Percentiles rank a stretch among this genome's conserved stretches.
These are phyloP conservation scores for Coemansia sp. DNA, from an alignment of 192 early-diverging fungal genomes.

Conservation along the genomic window DNA sequence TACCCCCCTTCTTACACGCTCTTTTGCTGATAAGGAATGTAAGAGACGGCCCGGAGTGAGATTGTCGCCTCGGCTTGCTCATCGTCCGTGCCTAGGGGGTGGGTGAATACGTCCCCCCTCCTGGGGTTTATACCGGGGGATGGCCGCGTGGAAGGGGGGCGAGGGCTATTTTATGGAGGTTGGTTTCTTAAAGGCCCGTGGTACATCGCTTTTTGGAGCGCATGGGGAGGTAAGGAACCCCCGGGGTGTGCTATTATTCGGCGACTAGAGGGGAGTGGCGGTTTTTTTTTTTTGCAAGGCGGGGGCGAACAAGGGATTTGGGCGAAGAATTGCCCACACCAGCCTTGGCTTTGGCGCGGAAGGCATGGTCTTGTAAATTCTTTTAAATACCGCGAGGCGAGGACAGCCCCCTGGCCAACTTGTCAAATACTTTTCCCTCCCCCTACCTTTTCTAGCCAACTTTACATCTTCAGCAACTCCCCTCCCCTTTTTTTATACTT, in stretches of 20 bases:
- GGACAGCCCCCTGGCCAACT: not conserved
- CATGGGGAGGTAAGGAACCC: not conserved
- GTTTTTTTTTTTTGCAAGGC: not conserved
- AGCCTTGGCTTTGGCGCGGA: constrained; percentile 4
- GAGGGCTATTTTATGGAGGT: constrained; percentile 8
- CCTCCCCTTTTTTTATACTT: not conserved
- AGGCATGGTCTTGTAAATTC: not conserved
- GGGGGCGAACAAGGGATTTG: constrained; percentile 1
- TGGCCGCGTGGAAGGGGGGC: not conserved
- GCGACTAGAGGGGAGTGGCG: not conserved
- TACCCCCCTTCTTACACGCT: not conserved
- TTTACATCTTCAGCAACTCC: not conserved
- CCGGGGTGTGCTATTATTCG: constrained; percentile 9
- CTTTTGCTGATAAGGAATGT: not conserved
- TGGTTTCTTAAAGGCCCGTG: constrained; percentile 1
- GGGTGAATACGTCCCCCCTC: not conserved
- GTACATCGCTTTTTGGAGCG: not conserved
- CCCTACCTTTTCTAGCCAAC: not conserved
- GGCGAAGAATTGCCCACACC: constrained; percentile 4
- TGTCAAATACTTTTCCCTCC: not conserved
- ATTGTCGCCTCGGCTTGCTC: constrained; percentile 2
- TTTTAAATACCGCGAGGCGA: constrained; percentile 6
- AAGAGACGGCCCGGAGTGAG: not conserved
- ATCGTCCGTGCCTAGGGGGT: not conserved
- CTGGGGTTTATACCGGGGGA: not conserved